phyloP scores from a whole-genome alignment of 164 flowering plant species.

The Annona squamosa region DNA sequence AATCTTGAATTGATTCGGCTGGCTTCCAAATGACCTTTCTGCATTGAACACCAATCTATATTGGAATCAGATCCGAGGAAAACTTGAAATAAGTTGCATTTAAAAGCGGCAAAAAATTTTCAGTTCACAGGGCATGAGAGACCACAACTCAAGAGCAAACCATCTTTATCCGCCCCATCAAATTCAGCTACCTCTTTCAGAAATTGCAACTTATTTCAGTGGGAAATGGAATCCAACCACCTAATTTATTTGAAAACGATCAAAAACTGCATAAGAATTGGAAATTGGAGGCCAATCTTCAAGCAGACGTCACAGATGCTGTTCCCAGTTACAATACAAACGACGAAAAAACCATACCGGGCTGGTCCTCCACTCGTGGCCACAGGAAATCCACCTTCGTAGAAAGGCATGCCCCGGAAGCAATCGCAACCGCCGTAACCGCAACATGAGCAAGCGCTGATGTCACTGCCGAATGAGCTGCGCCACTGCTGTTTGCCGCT shows the following conservation, averaged over 20 bases:
- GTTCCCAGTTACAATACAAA: not conserved
- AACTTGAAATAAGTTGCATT: not conserved
- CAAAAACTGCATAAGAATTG: not conserved
- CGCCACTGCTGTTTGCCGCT: conserved; percentile 32
- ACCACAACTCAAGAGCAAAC: not conserved
- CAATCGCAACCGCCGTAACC: conserved; percentile 84
- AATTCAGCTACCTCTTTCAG: too few species aligned
- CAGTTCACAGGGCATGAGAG: not conserved
- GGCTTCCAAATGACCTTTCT: not conserved
- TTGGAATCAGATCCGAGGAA: not conserved
- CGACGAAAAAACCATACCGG: conserved; percentile 34
- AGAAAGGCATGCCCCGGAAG: conserved; percentile 92
- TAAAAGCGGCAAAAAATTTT: not conserved
- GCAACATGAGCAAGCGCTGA: conserved; percentile 86
- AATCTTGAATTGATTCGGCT: too few species aligned
- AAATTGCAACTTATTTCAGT: not conserved
- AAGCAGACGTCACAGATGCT: not conserved
- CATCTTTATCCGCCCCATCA: not conserved
- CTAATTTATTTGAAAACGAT: not conserved
- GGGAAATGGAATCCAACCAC: not conserved
- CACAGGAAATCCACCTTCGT: conserved; percentile 86
- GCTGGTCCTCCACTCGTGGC: conserved; percentile 73
- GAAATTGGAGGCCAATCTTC: not conserved
- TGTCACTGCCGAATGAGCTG: conserved; percentile 70
- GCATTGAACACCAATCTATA: not conserved